Percentiles rank a stretch among this genome's conserved stretches.
These are phyloP conservation scores for Pseudocercospora vitis DNA, from an alignment of 2,329 filamentous ascomycete species.

Conservation along the genomic window DNA sequence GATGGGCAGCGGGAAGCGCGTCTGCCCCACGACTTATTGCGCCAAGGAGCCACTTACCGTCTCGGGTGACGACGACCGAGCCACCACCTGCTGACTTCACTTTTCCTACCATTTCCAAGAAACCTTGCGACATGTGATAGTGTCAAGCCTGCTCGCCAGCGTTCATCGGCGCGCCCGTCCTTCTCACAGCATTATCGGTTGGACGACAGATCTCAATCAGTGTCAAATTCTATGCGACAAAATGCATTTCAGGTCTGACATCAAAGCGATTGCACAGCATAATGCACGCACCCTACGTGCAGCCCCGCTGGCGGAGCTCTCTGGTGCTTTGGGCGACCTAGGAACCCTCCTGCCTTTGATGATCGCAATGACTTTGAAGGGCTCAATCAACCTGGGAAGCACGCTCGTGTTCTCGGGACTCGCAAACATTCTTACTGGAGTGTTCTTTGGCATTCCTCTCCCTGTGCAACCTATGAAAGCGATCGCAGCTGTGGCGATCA, in stretches of 20 bases:
- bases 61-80: slow-evolving; percentile 9
- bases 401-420: slow-evolving; percentile 87
- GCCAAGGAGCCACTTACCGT: slow-evolving; percentile 6
- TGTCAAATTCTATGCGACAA: not conserved
- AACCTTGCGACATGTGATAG: slow-evolving; percentile 13
- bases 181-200: not conserved
- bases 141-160: slow-evolving; percentile 9
- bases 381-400: slow-evolving; percentile 75
- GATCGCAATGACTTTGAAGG: slow-evolving; percentile 76
- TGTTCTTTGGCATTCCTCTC: slow-evolving; percentile 81
- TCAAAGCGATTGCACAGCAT: slow-evolving; percentile 39
- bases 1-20: not conserved
- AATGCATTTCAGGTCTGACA: slow-evolving; percentile 24
- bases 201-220: not conserved
- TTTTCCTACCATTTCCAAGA: slow-evolving; percentile 8
- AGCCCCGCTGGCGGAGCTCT: slow-evolving; percentile 71
- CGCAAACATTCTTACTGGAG: slow-evolving; percentile 80
- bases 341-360: slow-evolving; percentile 87
- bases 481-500: slow-evolving; percentile 86
- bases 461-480: slow-evolving; percentile 91
- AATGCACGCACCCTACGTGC: slow-evolving; percentile 58
- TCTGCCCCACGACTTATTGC: slow-evolving; percentile 9
- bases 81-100: slow-evolving; percentile 8
- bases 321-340: slow-evolving; percentile 83
- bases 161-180: slow-evolving; percentile 1